phyloP scores from a whole-genome alignment of 768 basidiomycete species.

The Crassisporium funariophilum region DNA sequence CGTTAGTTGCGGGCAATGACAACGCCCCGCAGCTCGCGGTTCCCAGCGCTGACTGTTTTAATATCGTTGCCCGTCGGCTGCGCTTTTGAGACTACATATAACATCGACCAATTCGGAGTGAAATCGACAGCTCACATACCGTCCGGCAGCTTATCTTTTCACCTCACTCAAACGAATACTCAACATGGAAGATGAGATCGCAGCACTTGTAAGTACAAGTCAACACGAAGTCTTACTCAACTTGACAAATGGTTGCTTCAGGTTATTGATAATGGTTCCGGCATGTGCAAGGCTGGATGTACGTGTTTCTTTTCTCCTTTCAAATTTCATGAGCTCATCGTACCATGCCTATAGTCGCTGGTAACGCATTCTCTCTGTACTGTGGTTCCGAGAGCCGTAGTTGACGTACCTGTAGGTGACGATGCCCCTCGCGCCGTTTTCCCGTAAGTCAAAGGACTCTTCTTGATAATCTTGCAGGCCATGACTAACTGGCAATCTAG shows the following conservation, averaged over 20 bases:
- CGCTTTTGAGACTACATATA: too few species aligned
- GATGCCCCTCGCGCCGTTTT: slow-evolving; percentile 93
- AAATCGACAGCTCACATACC: too few species aligned
- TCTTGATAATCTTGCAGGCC: too few species aligned
- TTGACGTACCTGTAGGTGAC: slow-evolving; percentile 59
- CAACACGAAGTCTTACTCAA: slow-evolving; percentile 39
- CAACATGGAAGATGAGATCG: slow-evolving; percentile 43
- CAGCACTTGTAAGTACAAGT: slow-evolving; percentile 34
- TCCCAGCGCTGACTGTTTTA: too few species aligned
- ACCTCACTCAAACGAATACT: too few species aligned
- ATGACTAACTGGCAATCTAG: too few species aligned
- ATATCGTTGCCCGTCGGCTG: too few species aligned
- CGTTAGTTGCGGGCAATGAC: too few species aligned
- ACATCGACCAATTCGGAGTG: too few species aligned
- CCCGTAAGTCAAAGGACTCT: slow-evolving; percentile 90
- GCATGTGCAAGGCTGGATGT: slow-evolving; percentile 99
- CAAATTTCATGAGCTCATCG: slow-evolving; percentile 19
- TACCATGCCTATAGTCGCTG: slow-evolving; percentile 54
- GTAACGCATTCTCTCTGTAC: slow-evolving; percentile 34
- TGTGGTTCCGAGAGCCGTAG: slow-evolving; percentile 7
- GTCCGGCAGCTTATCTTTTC: too few species aligned
- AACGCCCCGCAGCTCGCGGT: too few species aligned
- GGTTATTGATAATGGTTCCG: slow-evolving; percentile 90
- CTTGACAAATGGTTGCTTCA: slow-evolving; percentile 27
- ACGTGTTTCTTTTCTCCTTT: slow-evolving; percentile 37